These are phyloP conservation scores for Beauveria pseudobassiana DNA, from an alignment of 2,329 filamentous ascomycete species.

Conservation along the genomic window DNA sequence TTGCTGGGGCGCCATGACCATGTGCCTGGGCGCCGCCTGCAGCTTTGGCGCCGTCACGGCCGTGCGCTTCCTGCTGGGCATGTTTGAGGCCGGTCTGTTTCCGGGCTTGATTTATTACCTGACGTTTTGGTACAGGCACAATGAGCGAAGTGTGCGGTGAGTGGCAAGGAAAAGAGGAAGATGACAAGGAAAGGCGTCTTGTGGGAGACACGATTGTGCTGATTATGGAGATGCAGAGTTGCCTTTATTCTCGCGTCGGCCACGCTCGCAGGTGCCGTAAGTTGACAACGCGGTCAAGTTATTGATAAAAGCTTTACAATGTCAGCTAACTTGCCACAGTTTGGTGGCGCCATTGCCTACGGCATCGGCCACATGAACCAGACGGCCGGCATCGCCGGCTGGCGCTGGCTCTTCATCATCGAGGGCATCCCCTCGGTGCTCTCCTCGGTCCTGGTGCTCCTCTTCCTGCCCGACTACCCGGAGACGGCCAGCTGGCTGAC, in stretches of 20 bases:
- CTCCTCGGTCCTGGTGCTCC: conserved; percentile 54
- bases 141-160: conserved; percentile 57
- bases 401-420: conserved; percentile 60
- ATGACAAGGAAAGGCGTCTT: no score
- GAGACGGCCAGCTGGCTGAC: conserved; percentile 57
- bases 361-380: conserved; percentile 66
- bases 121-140: conserved; percentile 66
- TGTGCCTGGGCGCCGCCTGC: conserved; percentile 56
- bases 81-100: conserved; percentile 65
- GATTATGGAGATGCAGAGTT: conserved; percentile 34
- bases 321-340: conserved; percentile 24
- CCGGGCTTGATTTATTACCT: conserved; percentile 61
- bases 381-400: conserved; percentile 52
- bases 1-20: conserved; percentile 60
- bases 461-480: conserved; percentile 62
- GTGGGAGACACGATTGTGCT: neutral
- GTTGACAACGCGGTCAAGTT: conserved; percentile 7
- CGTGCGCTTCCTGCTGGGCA: conserved; percentile 60
- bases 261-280: conserved; percentile 58
- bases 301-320: no score
- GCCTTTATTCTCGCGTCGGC: conserved; percentile 63
- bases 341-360: conserved; percentile 65
- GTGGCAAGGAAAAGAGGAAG: neutral
- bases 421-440: conserved; percentile 60
- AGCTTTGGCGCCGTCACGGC: conserved; percentile 57